Percentiles rank a stretch among this genome's conserved stretches.
phyloP scores from a whole-genome alignment of 306 rosid species.

The Lathyrus tuberosus region DNA sequence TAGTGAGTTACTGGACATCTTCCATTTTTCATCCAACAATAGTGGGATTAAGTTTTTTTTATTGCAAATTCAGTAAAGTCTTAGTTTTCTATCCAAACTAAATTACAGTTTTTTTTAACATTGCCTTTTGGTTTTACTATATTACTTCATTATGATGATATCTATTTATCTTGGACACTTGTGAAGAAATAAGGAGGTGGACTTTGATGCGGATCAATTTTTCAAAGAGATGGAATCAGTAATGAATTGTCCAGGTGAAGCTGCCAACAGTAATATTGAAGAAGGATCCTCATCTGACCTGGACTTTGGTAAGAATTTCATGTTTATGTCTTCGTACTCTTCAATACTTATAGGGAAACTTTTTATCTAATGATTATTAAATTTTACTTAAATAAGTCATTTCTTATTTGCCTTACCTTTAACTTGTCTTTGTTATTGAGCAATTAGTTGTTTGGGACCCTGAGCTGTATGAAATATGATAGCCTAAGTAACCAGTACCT shows the following conservation, averaged over 20 bases:
- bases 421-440: constrained; percentile 10
- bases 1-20: neutral
- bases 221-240: constrained; percentile 75
- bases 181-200: constrained; percentile 80
- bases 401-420: constrained; percentile 18
- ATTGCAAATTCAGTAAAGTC: neutral
- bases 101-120: constrained; percentile 1
- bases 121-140: constrained; percentile 8
- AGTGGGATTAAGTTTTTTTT: neutral
- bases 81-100: neutral
- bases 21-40: neutral
- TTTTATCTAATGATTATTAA: neutral
- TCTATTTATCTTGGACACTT: constrained; percentile 38
- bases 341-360: neutral
- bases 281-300: constrained; percentile 79
- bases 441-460: constrained; percentile 11
- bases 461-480: constrained; percentile 22
- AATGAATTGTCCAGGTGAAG: constrained; percentile 61
- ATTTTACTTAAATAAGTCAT: neutral
- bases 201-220: constrained; percentile 75
- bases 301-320: constrained; percentile 69
- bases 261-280: constrained; percentile 51
- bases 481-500: constrained; percentile 3
- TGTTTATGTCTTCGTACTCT: constrained; percentile 1
- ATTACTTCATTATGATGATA: constrained; percentile 21